These are phyloP conservation scores for Rhodofomes roseus DNA, from an alignment of 1,284 basidiomycete genomes.

Conservation along the genomic window DNA sequence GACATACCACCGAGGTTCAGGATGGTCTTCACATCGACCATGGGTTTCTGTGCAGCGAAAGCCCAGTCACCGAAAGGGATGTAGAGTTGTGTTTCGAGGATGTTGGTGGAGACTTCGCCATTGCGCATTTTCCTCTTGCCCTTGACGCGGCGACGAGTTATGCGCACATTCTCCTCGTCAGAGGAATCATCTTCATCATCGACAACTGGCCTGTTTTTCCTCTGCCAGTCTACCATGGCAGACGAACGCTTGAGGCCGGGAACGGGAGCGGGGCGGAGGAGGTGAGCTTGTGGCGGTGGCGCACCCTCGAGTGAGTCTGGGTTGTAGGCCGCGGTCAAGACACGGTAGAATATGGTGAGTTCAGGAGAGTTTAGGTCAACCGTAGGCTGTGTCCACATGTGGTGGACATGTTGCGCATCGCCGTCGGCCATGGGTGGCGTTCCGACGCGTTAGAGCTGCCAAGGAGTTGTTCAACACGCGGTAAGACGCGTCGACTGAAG, in stretches of 20 bases:
- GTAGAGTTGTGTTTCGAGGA: neutral
- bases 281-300: neutral
- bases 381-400: neutral
- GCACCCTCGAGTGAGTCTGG: neutral
- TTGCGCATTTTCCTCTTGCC: neutral
- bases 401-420: neutral
- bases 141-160: neutral
- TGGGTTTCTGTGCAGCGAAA: neutral
- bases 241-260: neutral
- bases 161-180: neutral
- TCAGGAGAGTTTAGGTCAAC: neutral
- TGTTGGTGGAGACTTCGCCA: neutral
- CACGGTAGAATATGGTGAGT: neutral
- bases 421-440: neutral
- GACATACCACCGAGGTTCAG: slow-evolving; percentile 11
- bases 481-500: neutral
- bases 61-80: slow-evolving; percentile 3
- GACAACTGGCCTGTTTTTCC: neutral
- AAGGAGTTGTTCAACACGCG: neutral
- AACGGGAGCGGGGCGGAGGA: neutral
- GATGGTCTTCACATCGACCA: neutral
- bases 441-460: neutral
- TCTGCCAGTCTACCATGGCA: neutral
- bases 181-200: neutral
- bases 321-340: neutral